Evolutionary conservation across 345 rosid species (phyloP).

Genomic region (Corchorus capsularis): DNA sequence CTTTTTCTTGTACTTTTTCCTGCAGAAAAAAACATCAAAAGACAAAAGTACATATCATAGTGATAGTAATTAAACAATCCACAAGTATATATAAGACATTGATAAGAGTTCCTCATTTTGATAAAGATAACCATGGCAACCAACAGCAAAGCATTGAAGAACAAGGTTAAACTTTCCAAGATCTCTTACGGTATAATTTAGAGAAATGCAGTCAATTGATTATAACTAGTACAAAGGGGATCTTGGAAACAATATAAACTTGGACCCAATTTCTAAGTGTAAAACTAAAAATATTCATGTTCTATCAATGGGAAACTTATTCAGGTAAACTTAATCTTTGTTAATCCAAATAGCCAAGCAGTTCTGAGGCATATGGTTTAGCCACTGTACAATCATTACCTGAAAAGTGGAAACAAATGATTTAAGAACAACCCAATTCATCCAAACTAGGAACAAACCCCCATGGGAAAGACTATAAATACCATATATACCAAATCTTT

Average conservation of each 20-base stretch:
- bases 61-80: background rate
- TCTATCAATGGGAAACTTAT: background rate
- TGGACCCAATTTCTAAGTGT: background rate
- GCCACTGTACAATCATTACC: background rate
- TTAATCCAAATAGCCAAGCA: background rate
- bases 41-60: background rate
- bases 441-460: background rate
- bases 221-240: background rate
- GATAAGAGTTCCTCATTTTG: background rate
- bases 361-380: background rate
- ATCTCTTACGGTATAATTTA: background rate
- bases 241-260: background rate
- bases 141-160: background rate
- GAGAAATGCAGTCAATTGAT: background rate
- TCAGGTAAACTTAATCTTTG: background rate
- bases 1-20: conserved; percentile 84
- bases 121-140: background rate
- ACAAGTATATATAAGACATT: background rate
- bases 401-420: background rate
- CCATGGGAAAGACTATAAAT: too few relatives aligned
- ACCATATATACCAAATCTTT: too few relatives aligned
- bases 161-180: background rate
- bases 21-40: conserved; percentile 23
- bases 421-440: background rate
- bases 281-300: background rate